These are phyloP conservation scores for Haematococcus sp. DNA, from an alignment of 139 green algal species.

Conservation along the genomic window DNA sequence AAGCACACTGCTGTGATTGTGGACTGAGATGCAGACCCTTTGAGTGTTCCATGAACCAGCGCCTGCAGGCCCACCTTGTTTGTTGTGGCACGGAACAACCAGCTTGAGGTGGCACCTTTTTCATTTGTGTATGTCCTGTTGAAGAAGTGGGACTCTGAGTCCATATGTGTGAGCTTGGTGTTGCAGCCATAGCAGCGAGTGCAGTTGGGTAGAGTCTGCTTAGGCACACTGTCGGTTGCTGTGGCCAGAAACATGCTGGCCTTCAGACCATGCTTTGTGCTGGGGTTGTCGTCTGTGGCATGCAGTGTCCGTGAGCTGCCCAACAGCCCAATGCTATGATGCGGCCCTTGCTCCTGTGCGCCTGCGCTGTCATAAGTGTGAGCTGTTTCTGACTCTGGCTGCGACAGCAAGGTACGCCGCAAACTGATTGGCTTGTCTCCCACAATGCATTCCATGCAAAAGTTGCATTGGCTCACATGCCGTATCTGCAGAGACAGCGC, in stretches of 20 bases:
- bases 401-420: background rate
- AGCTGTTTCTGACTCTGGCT: background rate
- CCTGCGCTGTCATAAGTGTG: background rate
- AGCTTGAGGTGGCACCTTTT: constrained; percentile 24
- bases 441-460: constrained; percentile 16
- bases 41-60: too few species aligned
- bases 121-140: constrained; percentile 24
- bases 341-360: too few species aligned
- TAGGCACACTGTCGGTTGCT: constrained; percentile 1
- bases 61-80: too few species aligned
- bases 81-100: constrained; percentile 23
- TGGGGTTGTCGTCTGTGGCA: too few species aligned
- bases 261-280: too few species aligned
- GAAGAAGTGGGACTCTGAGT: background rate
- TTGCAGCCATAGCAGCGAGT: constrained; percentile 34
- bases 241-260: constrained; percentile 3
- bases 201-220: constrained; percentile 18
- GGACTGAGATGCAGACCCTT: too few species aligned
- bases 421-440: background rate
- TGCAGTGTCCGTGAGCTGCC: too few species aligned
- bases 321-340: too few species aligned
- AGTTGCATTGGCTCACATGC: constrained; percentile 22
- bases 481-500: constrained; percentile 7
- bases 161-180: constrained; percentile 22
- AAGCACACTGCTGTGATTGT: too few species aligned